Evolutionary conservation across 352 stramenopile genomes (phyloP).

Genomic region (Phytopythium chamaehyphon): DNA sequence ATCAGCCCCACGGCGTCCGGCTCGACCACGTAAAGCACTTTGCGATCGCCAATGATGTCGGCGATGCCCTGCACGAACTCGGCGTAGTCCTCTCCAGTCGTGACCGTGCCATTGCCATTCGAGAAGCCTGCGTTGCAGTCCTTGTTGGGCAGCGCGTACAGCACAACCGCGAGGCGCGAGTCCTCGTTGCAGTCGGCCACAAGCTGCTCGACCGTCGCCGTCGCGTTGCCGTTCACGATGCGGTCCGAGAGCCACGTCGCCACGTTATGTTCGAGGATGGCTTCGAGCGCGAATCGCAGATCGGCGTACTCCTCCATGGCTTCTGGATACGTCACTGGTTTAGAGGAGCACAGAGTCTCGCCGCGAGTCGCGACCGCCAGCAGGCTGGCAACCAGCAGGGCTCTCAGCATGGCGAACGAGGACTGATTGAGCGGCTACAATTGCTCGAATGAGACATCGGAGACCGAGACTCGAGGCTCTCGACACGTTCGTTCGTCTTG

Average conservation of each 20-base stretch:
- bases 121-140: slow-evolving; percentile 63
- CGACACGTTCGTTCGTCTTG: slow-evolving; percentile 5
- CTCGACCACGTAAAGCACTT: slow-evolving; percentile 71
- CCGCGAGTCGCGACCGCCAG: background rate
- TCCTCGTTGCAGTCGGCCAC: slow-evolving; percentile 24
- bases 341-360: slow-evolving; percentile 33
- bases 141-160: slow-evolving; percentile 77
- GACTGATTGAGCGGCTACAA: background rate
- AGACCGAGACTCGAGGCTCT: background rate
- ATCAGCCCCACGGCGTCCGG: slow-evolving; percentile 55
- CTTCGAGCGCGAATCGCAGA: slow-evolving; percentile 25
- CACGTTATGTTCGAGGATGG: slow-evolving; percentile 32
- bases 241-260: slow-evolving; percentile 54
- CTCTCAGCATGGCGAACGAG: background rate
- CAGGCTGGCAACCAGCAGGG: background rate
- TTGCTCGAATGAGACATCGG: slow-evolving; percentile 2
- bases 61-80: slow-evolving; percentile 39
- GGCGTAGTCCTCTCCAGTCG: slow-evolving; percentile 38
- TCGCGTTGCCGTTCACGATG: slow-evolving; percentile 18
- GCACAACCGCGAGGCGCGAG: slow-evolving; percentile 39
- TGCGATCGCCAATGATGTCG: slow-evolving; percentile 33
- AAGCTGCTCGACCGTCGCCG: slow-evolving; percentile 18
- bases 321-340: slow-evolving; percentile 27
- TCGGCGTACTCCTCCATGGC: slow-evolving; percentile 29
- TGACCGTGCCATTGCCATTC: slow-evolving; percentile 23